Base-by-base conservation (phyloP, 148 eudicot genomes). In the Vaccinium macrocarpon region DNA sequence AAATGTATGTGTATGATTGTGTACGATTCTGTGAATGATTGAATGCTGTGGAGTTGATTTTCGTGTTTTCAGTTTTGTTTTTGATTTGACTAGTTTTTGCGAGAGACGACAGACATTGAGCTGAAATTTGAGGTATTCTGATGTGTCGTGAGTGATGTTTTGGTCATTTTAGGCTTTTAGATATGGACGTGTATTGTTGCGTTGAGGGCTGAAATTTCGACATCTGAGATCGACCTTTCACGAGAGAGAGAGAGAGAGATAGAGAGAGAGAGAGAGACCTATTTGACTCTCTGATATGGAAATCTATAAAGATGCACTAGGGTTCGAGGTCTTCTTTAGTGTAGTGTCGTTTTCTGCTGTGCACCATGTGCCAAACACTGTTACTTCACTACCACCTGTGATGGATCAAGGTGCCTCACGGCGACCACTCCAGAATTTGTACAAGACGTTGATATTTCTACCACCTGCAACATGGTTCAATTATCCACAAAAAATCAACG, bases 251-350 rank as follows among this genome's bases (percentile, higher is more conserved):
- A 32, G 27, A 79, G 25, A 15, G 49, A 78, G 61, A 25, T 2
- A 32, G 2, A 32, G 50, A 32, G 27, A 79, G 25, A 15, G 49
- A 78, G 61, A 25, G 35, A 32, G 2, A 32, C 2, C 35, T 32
- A 11, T 73, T 72, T 73, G 79, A 73, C 50, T 82, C 23, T 81
- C 12, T 81, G 83, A 82, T 82, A 68, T 27, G 76, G 50, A 82
- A 82, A 38, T 49, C 25, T 27, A 49, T 59, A 32, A 42, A 42
- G 42, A 48, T 11, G 56, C 68, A 19, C n/a, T 12, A 21, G 72
- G 19, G 59, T 70, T 25, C 68, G 83, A 29, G 64, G 78, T 82
- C 66, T 46, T 15, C 53, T 50, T 73, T 73, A 49, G 61, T 72
- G 66, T 29, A 8, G 49, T 71, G 64, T 68, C 59, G 78, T 64